These are phyloP conservation scores for Parathielavia hyrcaniae DNA, from an alignment of 495 filamentous ascomycete genomes.

Conservation along the genomic window DNA sequence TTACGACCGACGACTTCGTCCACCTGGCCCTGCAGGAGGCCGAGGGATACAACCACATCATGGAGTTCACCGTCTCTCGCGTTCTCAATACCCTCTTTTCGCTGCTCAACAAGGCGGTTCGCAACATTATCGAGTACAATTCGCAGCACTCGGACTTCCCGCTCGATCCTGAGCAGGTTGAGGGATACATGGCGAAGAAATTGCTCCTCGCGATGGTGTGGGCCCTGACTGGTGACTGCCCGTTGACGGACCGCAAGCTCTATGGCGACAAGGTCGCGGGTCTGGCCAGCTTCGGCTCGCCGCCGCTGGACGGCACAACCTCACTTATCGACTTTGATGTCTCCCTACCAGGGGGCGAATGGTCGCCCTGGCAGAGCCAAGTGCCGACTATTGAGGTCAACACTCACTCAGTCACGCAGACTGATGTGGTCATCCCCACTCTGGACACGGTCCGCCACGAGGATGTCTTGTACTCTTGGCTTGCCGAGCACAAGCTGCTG, in stretches of 20 bases:
- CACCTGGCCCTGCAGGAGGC: conserved; percentile 68
- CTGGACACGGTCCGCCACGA: conserved; percentile 95
- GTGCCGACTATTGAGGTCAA: conserved; percentile 94
- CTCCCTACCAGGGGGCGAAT: conserved; percentile 74
- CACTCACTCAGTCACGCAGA: conserved; percentile 94
- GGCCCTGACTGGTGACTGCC: conserved; percentile 93
- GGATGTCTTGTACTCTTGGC: conserved; percentile 96
- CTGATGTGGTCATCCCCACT: conserved; percentile 95
- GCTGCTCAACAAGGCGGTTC: conserved; percentile 83
- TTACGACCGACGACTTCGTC: conserved; percentile 73
- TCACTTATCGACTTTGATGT: conserved; percentile 96
- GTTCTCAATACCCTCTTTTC: conserved; percentile 92
- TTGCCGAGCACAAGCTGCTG: conserved; percentile 95
- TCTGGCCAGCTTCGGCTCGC: conserved; percentile 76
- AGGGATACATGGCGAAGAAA: conserved; percentile 87
- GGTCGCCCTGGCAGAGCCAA: conserved; percentile 88
- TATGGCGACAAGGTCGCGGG: conserved; percentile 80
- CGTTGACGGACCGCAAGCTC: conserved; percentile 73
- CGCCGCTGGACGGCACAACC: conserved; percentile 61
- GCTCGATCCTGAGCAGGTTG: conserved; percentile 78
- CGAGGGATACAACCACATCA: conserved; percentile 81
- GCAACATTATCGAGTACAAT: conserved; percentile 92
- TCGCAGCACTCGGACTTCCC: conserved; percentile 89
- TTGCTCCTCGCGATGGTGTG: conserved; percentile 84
- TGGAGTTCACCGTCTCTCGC: conserved; percentile 90